These are phyloP conservation scores for Termitomyces eurrhizus DNA, from an alignment of 768 basidiomycete genomes.

Conservation along the genomic window DNA sequence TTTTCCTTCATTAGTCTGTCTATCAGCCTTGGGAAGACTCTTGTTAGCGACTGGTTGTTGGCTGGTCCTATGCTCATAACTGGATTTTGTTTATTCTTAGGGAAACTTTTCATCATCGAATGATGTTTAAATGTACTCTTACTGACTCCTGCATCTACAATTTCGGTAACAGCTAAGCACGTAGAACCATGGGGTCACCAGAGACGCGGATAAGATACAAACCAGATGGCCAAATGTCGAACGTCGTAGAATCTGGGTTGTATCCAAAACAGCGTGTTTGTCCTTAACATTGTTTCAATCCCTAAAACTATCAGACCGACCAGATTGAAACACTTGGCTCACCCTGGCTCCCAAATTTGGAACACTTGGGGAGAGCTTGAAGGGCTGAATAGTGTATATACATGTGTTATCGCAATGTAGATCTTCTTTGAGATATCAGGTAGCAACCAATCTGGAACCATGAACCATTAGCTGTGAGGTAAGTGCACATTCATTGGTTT, in stretches of 20 bases:
- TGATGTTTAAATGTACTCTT: neutral
- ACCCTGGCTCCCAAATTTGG: neutral
- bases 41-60: neutral
- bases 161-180: neutral
- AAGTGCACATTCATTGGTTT: neutral
- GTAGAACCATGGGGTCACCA: neutral
- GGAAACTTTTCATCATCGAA: neutral
- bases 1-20: neutral
- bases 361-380: constrained; percentile 2
- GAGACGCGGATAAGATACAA: neutral
- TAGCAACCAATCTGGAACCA: constrained; percentile 1
- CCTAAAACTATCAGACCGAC: neutral
- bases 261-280: neutral
- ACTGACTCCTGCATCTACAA: neutral
- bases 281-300: neutral
- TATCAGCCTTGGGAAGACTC: neutral
- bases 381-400: neutral
- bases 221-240: neutral
- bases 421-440: neutral
- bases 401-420: constrained; percentile 2
- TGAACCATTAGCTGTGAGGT: neutral
- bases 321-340: neutral
- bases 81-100: neutral
- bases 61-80: neutral
- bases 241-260: neutral